Base-by-base conservation (phyloP, 495 filamentous ascomycete species). In the Letharia columbiana region DNA sequence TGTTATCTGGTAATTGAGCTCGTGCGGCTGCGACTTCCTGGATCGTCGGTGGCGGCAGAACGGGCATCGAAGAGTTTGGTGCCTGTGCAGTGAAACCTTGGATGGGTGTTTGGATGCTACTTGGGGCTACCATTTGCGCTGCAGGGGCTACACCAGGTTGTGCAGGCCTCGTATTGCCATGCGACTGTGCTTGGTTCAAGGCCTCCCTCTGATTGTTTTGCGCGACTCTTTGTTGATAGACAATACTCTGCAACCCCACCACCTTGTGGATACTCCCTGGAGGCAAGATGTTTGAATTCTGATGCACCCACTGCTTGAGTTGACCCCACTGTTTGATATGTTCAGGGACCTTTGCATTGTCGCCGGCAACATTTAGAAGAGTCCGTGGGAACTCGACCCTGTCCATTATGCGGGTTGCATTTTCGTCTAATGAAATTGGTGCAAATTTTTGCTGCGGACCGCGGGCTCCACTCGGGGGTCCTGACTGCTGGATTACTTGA, bases 251-350 rank as follows among this genome's bases (percentile, higher is more conserved):
- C 4, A 83, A 65, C 17, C 71, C 73, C 64, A 81, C 73, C 4
- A 91, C 65, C 57, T 79, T 77, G 17, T 76, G 70, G 10, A 81
- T 58, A 39, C 81, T 77, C 1, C 78, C 71, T 3, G 76, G 71
- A 5, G 73, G 71, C 20, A 79, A 50, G 9, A 67, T 71, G 42
- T 79, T 78, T n/a, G 77, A 77, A 69, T 86, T 87, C 57, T 78
- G 71, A 2, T 67, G 60, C 2, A 84, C 76, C 79, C 82, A 89
- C 50, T 83, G 75, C 73, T 90, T 92, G 1, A 95, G 76, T 60
- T 89, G 84, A 39, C 80, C 81, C 90, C 90, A 95, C 64, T 85
- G 87, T 71, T 84, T 88, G 23, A 89, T 74, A 4, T 86, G 75
- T 20, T 81, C 81, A 4, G 89, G 87, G 1, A 87, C 73, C 15